phyloP scores from a whole-genome alignment of 306 rosid species.

The Sophora flavescens region DNA sequence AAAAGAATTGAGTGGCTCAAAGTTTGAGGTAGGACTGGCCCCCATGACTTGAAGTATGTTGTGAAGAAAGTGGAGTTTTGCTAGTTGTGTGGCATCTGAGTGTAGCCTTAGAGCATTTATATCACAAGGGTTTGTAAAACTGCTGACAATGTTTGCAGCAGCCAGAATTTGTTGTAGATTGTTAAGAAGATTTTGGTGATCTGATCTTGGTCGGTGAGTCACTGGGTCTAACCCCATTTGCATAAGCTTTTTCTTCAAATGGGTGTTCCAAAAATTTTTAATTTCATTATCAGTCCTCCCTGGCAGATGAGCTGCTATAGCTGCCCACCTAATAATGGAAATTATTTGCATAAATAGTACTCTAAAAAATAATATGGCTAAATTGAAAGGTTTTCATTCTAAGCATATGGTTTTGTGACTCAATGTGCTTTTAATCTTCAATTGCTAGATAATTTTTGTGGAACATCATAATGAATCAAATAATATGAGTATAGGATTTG shows the following conservation, averaged over 20 bases:
- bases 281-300: slow-evolving; percentile 89
- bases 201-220: slow-evolving; percentile 75
- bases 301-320: slow-evolving; percentile 82
- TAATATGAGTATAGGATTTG: not conserved
- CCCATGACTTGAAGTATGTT: slow-evolving; percentile 51
- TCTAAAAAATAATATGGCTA: not conserved
- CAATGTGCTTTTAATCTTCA: not conserved
- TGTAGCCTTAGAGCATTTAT: slow-evolving; percentile 52
- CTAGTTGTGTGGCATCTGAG: slow-evolving; percentile 53
- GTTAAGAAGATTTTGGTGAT: slow-evolving; percentile 54
- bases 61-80: slow-evolving; percentile 55
- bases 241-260: slow-evolving; percentile 76
- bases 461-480: not conserved
- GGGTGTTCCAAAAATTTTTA: slow-evolving; percentile 88
- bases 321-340: slow-evolving; percentile 69
- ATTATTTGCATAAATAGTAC: too few relatives aligned
- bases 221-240: slow-evolving; percentile 85
- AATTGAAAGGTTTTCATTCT: not conserved
- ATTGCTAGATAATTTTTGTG: not conserved
- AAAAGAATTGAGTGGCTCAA: slow-evolving; percentile 45
- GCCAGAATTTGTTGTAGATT: slow-evolving; percentile 64
- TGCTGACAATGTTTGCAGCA: slow-evolving; percentile 52
- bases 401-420: not conserved
- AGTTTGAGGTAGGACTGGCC: slow-evolving; percentile 21
- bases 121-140: slow-evolving; percentile 47